These are phyloP conservation scores for Trifolium fragiferum DNA, from an alignment of 306 rosid species.

Conservation along the genomic window DNA sequence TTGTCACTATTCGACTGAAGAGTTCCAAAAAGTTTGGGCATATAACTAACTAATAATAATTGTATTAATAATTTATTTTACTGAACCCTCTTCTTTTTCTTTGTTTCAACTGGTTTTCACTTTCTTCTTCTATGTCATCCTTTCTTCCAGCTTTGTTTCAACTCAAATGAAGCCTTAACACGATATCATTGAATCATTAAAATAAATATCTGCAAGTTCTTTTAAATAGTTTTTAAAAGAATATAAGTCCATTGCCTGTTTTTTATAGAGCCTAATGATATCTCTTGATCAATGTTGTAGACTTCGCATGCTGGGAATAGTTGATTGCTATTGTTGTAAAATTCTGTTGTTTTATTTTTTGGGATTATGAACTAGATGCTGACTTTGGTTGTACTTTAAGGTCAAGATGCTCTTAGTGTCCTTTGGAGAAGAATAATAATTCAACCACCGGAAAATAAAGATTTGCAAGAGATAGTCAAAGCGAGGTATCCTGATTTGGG, in stretches of 20 bases:
- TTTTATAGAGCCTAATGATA: background rate
- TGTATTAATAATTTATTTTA: too few relatives aligned
- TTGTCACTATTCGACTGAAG: too few relatives aligned
- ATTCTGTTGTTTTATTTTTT: background rate
- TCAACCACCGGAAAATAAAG: conserved; percentile 62
- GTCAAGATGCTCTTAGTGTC: conserved; percentile 63
- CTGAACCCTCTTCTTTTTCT: too few relatives aligned
- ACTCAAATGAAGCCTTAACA: background rate
- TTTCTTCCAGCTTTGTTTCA: too few relatives aligned
- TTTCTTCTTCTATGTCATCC: too few relatives aligned
- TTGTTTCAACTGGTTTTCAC: too few relatives aligned
- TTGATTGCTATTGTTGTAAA: background rate
- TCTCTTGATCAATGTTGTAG: background rate
- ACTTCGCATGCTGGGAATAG: background rate
- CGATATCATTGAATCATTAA: background rate
- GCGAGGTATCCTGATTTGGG: conserved; percentile 62
- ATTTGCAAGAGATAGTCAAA: conserved; percentile 67
- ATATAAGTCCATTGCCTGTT: background rate
- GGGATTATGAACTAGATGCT: conserved; percentile 6
- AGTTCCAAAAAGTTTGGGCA: too few relatives aligned
- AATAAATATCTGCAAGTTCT: background rate
- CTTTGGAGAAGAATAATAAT: conserved; percentile 87
- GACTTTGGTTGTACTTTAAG: conserved; percentile 49
- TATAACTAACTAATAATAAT: too few relatives aligned
- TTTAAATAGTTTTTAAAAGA: too few relatives aligned